A percentile compares a stretch with the other conserved stretches of the same genome.
phyloP scores from a whole-genome alignment of 805 yeast genomes.

The Metschnikowia cubensis region DNA sequence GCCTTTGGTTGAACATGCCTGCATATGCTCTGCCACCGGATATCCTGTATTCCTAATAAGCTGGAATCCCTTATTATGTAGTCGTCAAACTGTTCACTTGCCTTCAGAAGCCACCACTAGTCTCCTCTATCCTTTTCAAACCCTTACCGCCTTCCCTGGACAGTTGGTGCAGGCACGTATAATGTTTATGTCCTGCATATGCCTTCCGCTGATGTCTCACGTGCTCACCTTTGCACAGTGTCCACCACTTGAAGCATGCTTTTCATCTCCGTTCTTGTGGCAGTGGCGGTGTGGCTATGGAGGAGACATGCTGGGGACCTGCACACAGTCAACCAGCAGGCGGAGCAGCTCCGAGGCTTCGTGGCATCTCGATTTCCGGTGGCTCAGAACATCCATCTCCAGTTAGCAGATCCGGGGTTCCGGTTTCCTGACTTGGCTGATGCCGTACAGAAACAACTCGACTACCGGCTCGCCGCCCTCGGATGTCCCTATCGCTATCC shows the following conservation, averaged over 20 bases:
- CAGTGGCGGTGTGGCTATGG: neutral
- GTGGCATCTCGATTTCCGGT: constrained; percentile 12
- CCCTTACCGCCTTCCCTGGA: too few relatives aligned
- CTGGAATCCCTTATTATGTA: too few relatives aligned
- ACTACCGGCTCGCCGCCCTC: constrained; percentile 13
- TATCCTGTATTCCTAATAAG: too few relatives aligned
- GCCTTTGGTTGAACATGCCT: too few relatives aligned
- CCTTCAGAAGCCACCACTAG: too few relatives aligned
- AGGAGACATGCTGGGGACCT: neutral
- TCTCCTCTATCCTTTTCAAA: too few relatives aligned
- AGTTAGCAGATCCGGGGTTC: constrained; percentile 39
- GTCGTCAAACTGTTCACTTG: too few relatives aligned
- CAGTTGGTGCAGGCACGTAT: too few relatives aligned
- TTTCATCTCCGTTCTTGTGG: neutral
- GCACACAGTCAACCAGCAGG: neutral
- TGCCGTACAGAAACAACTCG: constrained; percentile 40
- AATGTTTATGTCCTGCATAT: too few relatives aligned
- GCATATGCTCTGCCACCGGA: too few relatives aligned
- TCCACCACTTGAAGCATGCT: constrained; percentile 3
- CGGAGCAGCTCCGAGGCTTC: constrained; percentile 8
- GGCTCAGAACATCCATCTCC: constrained; percentile 23
- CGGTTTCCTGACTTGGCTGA: constrained; percentile 63
- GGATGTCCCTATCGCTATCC: constrained; percentile 10
- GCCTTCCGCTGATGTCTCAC: too few relatives aligned
- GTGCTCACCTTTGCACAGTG: too few relatives aligned